Base-by-base conservation (phyloP, 2,329 filamentous ascomycete species). In the Ceratocystis variospora region DNA sequence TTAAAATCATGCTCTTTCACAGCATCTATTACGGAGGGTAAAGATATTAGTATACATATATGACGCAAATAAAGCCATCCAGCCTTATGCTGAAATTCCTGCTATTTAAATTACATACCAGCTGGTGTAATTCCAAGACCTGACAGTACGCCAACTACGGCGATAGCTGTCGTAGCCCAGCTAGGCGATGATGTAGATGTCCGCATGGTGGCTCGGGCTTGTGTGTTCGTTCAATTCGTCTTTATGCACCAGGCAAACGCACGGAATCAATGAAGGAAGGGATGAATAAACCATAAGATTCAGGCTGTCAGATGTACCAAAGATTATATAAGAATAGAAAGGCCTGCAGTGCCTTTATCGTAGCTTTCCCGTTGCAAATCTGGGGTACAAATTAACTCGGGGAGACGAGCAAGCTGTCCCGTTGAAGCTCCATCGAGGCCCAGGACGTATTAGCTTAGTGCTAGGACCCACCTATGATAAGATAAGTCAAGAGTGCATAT, bases 1-100 rank as follows among this genome's bases (percentile, higher is more conserved):
- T 97, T 99, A 82, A 97, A 99, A 75, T 96, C 92, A 72, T 96
- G 86, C 74, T 96, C 88, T 78, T 99, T 99, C 64, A 99, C 94
- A 72, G 84, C 81, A 70, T 83, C 91, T 96, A 71, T 37, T 44
- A 31, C 28, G 10, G 22, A 33, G 22, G 22, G 8, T 17, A 17
- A 57, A 62, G 37, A 17, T 8, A 33, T 41, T 31, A 59, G 55
- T 25, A 37, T 37, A 19, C 31, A 19, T 59, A 5, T 19, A 31
- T 10, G 19, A 31, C 12, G 15, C 55, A n/a, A 4, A n/a, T 59
- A 7, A 37, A 10, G 55, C 17, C 28, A 59, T 19, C 3, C 28
- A n/a, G n/a, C 1, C 33, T 7, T 10, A 37, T 22, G 28, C 25
- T 37, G 55, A n/a, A 22, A 5, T 17, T 31, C 19, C 22, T 0